Base-by-base conservation (phyloP, 106 monocot species). In the Xerophyta viscosa region DNA sequence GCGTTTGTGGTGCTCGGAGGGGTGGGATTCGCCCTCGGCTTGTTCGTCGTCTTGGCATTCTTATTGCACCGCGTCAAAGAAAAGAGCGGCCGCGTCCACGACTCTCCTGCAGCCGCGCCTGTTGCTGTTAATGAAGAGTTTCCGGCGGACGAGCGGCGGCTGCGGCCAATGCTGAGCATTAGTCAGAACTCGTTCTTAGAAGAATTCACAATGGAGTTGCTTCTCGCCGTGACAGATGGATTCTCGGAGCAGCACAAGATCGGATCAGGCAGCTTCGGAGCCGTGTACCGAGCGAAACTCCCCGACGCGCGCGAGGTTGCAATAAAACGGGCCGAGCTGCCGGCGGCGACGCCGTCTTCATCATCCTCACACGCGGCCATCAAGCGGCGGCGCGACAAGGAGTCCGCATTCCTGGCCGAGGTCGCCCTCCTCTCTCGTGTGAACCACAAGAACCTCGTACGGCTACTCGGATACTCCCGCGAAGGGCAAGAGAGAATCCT, bases 371-470 rank as follows among this genome's bases (percentile, higher is more conserved):
- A 6, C 46, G 12, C 58, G 1, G 49, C 11, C 8, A 13, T 22
- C 5, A 70, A 56, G 46, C 60, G 46, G 28, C 23, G 53, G 3
- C 45, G 66, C 36, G 81, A 81, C 30, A 71, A 81, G 47, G 80
- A 80, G 53, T 58, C 29, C 46, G 74, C 80, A 12, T 80, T 74
- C 60, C 66, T 53, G 22, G 66, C 74, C 15, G 80, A 80, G 62
- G 57, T 80, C 7, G 46, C 66, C 3, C 74, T 80, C 46, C 70
- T 80, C 31, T 75, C 80, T 0, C 61, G 80, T 4, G 66, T 80
- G 41, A 70, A 80, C 58, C 80, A 80, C 74, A 80, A 75, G 29
- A 74, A 80, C 74, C 70, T 75, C 5, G 74, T 80, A 15, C 56
- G 62, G 26, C 66, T 80, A 39, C 55, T 76, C 9, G 82, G 82